A percentile compares a stretch with the other conserved stretches of the same genome.
Evolutionary conservation across 768 basidiomycete species (phyloP).

Genomic region (Pulveroboletus sp.): DNA sequence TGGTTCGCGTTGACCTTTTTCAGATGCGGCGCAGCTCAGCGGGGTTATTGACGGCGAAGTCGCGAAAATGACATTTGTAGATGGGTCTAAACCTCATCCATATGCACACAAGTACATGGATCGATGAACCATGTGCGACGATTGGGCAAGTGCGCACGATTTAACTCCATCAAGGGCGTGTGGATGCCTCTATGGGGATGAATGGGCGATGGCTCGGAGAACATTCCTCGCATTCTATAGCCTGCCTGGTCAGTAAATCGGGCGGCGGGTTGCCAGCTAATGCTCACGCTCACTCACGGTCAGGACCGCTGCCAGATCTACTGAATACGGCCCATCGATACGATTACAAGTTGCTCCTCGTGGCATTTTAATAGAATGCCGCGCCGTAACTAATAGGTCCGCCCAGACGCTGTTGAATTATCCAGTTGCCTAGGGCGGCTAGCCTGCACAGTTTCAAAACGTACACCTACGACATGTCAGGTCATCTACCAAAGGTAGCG

Average conservation of each 20-base stretch:
- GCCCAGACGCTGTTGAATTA: slow-evolving; percentile 47
- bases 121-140: slow-evolving; percentile 54
- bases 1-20: slow-evolving; percentile 50
- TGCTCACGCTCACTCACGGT: too few species aligned
- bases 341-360: slow-evolving; percentile 52
- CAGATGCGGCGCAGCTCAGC: slow-evolving; percentile 50
- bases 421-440: too few species aligned
- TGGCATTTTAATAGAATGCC: not conserved
- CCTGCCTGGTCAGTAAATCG: too few species aligned
- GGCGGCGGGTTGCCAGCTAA: too few species aligned
- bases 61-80: too few species aligned
- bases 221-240: slow-evolving; percentile 34
- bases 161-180: slow-evolving; percentile 40
- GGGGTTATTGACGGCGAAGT: slow-evolving; percentile 51
- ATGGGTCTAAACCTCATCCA: not conserved
- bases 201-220: slow-evolving; percentile 23
- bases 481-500: too few species aligned
- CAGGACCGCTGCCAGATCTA: too few species aligned
- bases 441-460: too few species aligned
- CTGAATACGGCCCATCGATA: slow-evolving; percentile 37
- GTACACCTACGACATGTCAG: too few species aligned
- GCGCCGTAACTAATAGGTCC: not conserved
- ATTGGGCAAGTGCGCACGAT: slow-evolving; percentile 60
- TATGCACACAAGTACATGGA: slow-evolving; percentile 42
- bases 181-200: slow-evolving; percentile 12